These are phyloP conservation scores for Fusarium sp. DNA, from an alignment of 2,329 filamentous ascomycete genomes.

Conservation along the genomic window DNA sequence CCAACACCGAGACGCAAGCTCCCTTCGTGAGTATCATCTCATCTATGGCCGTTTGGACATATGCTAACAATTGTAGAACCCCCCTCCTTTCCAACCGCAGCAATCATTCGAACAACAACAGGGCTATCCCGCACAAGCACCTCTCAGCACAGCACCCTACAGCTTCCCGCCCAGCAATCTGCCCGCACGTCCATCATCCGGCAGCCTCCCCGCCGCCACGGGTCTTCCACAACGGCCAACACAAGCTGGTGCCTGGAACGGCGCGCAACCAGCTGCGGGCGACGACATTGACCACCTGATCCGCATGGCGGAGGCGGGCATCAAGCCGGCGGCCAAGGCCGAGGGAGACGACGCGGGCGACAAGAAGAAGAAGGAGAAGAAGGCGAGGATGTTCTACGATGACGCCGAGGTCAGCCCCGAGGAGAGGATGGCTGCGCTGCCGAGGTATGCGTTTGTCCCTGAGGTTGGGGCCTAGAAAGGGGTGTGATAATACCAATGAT, in stretches of 20 bases:
- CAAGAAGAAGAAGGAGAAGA: constrained; percentile 79
- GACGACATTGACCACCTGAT: constrained; percentile 77
- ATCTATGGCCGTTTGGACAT: fast-evolving
- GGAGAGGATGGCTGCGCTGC: constrained; percentile 86
- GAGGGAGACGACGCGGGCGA: constrained; percentile 55
- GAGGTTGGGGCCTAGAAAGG: constrained; percentile 42
- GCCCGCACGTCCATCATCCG: constrained; percentile 60
- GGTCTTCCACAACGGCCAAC: constrained; percentile 62
- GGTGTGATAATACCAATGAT: not conserved
- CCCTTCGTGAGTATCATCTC: constrained; percentile 67
- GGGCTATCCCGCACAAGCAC: constrained; percentile 45
- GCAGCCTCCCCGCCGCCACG: constrained; percentile 54
- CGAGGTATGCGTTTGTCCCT: constrained; percentile 75
- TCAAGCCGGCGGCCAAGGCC: constrained; percentile 59
- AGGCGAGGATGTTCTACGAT: constrained; percentile 81
- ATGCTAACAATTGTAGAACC: constrained; percentile 52
- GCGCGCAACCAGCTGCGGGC: constrained; percentile 53
- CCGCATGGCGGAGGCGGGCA: constrained; percentile 73
- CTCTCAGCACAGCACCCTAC: constrained; percentile 45
- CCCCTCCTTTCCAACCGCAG: constrained; percentile 55
- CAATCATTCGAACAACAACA: constrained; percentile 44
- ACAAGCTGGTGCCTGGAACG: constrained; percentile 52
- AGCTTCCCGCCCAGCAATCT: constrained; percentile 59
- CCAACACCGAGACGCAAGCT: constrained; percentile 61
- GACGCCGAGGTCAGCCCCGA: constrained; percentile 86